Evolutionary conservation across 208 protist species (phyloP), one percentile per base, ranked within the genome.

Genomic region (Lotmaria passim): DNA sequence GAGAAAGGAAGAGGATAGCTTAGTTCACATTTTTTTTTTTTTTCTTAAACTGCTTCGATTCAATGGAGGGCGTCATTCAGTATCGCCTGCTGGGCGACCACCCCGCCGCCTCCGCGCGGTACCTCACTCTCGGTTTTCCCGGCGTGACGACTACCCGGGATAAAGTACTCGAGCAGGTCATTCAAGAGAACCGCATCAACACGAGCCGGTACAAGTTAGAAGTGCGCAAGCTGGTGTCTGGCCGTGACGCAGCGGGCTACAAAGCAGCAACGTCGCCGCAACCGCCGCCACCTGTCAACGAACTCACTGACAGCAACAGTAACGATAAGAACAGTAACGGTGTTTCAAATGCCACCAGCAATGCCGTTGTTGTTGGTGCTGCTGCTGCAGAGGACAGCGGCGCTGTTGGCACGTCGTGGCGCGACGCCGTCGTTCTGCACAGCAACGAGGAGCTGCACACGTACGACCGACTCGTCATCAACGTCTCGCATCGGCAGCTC

Each of bases 161-260:
- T 15, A 58, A 74, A 21, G n/a, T 95, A 17, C 11, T 90, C n/a
- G 65, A 86, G 41, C 71, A 81, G 23, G 48, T 93, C 14, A 73
- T 93, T 30, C 65, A 76, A 23, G 81, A 93, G 59, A 80, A 95
- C 60, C 78, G 77, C 24, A 87, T 95, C 60, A 95, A 95, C 69
- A 77, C 86, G 10, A 88, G 69, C 41, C 81, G 79, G 24, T 94
- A 92, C 82, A 89, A 90, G 66, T 56, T 94, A 1, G 84, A 91
- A 7, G 62, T 76, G 21, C 59, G 71, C 56, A 67, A 67, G 41
- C 63, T 77, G 2, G 63, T 67, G 19, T 26, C 56, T 1, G 38
- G 41, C 0, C 62, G 71, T 21, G 71, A 77, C 44, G 58, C 63
- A 39, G 19, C 34, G 75, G 43, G 68, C 50, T 3, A 59, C 63